phyloP scores from a whole-genome alignment of 1,284 basidiomycete genomes.

The Pulveroboletus sp. region DNA sequence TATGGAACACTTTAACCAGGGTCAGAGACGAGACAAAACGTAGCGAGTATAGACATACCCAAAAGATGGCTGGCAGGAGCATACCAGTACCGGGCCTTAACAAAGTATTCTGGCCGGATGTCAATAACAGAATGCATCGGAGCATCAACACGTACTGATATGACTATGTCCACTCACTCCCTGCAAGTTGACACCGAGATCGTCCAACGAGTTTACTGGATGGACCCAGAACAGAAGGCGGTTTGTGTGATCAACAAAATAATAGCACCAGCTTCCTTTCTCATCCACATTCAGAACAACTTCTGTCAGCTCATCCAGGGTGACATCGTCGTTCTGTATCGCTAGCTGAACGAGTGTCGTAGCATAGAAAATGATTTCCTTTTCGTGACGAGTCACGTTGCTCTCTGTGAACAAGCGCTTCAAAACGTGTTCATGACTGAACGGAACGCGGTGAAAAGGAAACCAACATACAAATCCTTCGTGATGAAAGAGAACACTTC shows the following conservation, averaged over 20 bases:
- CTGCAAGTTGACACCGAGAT: constrained; percentile 5
- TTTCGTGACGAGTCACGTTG: not conserved
- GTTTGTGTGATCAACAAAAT: constrained; percentile 19
- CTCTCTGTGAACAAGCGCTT: constrained; percentile 20
- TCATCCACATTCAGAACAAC: constrained; percentile 17
- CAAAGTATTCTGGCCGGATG: constrained; percentile 11
- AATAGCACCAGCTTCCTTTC: constrained; percentile 6
- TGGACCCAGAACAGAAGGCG: constrained; percentile 22
- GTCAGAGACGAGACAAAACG: not conserved
- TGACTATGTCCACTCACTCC: constrained; percentile 9
- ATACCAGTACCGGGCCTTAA: constrained; percentile 17
- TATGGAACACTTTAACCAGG: not conserved
- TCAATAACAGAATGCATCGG: not conserved
- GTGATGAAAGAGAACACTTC: constrained; percentile 13
- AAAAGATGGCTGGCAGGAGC: not conserved
- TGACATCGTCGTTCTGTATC: not conserved
- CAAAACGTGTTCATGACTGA: not conserved
- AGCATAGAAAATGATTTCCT: constrained; percentile 4
- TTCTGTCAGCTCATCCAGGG: constrained; percentile 15
- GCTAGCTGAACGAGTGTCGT: constrained; percentile 6
- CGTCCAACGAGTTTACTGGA: not conserved
- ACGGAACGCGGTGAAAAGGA: not conserved
- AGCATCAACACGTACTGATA: constrained; percentile 15
- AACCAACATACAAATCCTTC: constrained; percentile 12
- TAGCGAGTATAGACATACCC: not conserved